Conservation (phyloP, 2,329 filamentous ascomycete species). For the Aspergillus flavus region DNA sequence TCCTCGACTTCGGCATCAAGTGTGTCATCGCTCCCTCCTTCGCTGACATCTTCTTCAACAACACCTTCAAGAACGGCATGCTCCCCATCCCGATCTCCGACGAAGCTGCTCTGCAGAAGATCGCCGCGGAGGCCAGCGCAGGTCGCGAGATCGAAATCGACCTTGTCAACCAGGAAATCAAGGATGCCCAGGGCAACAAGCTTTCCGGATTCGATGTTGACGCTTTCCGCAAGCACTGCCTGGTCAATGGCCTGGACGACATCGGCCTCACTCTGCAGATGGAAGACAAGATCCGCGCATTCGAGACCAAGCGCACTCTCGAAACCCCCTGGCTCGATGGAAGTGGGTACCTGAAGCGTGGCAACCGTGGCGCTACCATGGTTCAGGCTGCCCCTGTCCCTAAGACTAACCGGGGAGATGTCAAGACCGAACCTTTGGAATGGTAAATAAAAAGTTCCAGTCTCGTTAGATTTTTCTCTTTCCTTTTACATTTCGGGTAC, state of each 20-base stretch:
- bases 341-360: constrained; percentile 70
- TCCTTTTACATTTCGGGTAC: constrained; percentile 35
- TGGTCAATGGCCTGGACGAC: constrained; percentile 91
- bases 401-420: constrained; percentile 85
- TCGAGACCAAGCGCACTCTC: constrained; percentile 74
- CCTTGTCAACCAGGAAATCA: constrained; percentile 80
- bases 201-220: constrained; percentile 85
- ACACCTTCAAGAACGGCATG: constrained; percentile 99
- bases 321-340: constrained; percentile 93
- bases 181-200: constrained; percentile 70
- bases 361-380: constrained; percentile 59
- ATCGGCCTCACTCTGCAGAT: constrained; percentile 93
- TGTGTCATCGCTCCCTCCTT: constrained; percentile 87
- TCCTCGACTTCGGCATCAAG: constrained; percentile 94
- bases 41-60: constrained; percentile 98
- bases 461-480: constrained; percentile 9
- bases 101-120: constrained; percentile 64
- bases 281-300: constrained; percentile 82
- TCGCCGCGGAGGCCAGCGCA: constrained; percentile 75
- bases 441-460: constrained; percentile 62
- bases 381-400: constrained; percentile 71
- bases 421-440: constrained; percentile 81
- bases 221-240: constrained; percentile 90
- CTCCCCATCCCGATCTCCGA: constrained; percentile 78
- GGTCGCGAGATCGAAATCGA: constrained; percentile 88